Percentiles rank a stretch among this genome's conserved stretches.
Evolutionary conservation across 2,329 filamentous ascomycete genomes (phyloP).

Genomic region (Ophiostoma ulmi): DNA sequence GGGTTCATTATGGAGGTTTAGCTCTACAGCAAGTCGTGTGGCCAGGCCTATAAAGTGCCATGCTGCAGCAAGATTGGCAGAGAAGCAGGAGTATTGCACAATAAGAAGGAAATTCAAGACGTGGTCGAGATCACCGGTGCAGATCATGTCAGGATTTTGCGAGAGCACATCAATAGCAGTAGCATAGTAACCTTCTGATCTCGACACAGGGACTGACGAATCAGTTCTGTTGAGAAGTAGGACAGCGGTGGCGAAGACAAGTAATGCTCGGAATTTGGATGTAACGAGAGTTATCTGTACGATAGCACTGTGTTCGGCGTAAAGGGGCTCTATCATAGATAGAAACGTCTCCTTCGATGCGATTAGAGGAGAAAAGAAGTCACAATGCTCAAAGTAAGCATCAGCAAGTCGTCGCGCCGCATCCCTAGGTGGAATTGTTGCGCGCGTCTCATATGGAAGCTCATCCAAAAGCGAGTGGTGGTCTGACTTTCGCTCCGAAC

Average conservation of each 20-base stretch:
- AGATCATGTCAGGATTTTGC: background rate
- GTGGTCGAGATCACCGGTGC: background rate
- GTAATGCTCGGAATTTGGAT: background rate
- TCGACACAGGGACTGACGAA: background rate
- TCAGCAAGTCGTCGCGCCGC: background rate
- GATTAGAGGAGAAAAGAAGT: background rate
- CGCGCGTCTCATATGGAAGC: background rate
- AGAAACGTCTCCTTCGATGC: background rate
- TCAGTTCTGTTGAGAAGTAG: background rate
- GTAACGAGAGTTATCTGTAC: background rate
- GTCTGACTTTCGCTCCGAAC: conserved; percentile 1
- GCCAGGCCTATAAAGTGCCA: background rate
- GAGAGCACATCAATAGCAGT: background rate
- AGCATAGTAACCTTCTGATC: background rate
- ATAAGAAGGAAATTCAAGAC: background rate
- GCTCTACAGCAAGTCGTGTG: background rate
- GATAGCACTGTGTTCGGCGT: background rate
- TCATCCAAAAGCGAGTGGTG: background rate
- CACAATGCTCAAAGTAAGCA: background rate
- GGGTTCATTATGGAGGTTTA: background rate
- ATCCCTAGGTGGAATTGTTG: background rate
- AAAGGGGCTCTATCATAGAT: background rate
- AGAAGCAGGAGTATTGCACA: background rate
- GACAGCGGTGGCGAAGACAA: background rate
- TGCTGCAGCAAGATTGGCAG: background rate